Conservation (phyloP, 1,139 yeast species). For the Taphrina betulina region DNA sequence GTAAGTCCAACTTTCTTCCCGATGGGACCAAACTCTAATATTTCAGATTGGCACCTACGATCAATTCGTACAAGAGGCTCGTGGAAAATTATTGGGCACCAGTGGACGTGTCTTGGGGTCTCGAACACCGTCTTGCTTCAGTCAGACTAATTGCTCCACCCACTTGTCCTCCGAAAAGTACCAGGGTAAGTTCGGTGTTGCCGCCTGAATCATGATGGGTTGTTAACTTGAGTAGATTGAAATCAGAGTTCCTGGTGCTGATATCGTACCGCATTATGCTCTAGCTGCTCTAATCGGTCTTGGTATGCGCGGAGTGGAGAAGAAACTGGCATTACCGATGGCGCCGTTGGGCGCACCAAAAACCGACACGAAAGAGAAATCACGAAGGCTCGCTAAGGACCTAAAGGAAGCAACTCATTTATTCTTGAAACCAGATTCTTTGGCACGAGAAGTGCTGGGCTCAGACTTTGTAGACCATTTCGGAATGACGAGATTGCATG, state of each 20-base stretch:
- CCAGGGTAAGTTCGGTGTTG: slow-evolving; percentile 34
- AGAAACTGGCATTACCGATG: slow-evolving; percentile 40
- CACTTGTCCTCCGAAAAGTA: slow-evolving; percentile 41
- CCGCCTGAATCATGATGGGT: neutral
- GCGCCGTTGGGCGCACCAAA: slow-evolving; percentile 43
- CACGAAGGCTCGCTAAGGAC: slow-evolving; percentile 41
- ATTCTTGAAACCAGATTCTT: slow-evolving; percentile 41
- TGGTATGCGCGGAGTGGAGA: slow-evolving; percentile 44
- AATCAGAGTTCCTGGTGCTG: slow-evolving; percentile 48
- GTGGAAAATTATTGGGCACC: slow-evolving; percentile 48
- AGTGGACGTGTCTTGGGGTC: slow-evolving; percentile 46
- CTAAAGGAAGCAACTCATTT: slow-evolving; percentile 42
- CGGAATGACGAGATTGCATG: slow-evolving; percentile 45
- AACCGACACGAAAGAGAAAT: neutral
- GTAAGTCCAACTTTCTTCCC: too few relatives aligned
- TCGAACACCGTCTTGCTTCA: slow-evolving; percentile 46
- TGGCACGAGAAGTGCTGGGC: slow-evolving; percentile 46
- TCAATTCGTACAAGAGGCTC: slow-evolving; percentile 44
- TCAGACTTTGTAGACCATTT: slow-evolving; percentile 46
- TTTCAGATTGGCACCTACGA: slow-evolving; percentile 44
- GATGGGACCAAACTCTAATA: too few relatives aligned
- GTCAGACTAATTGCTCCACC: slow-evolving; percentile 45
- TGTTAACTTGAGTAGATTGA: slow-evolving; percentile 40
- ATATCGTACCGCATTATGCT: slow-evolving; percentile 46
- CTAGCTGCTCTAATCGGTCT: slow-evolving; percentile 45